A percentile compares a stretch with the other conserved stretches of the same genome.
These are phyloP conservation scores for Anthoceros angustus DNA, from an alignment of 225 moss, liverwort and hornwort genomes.

Conservation along the genomic window DNA sequence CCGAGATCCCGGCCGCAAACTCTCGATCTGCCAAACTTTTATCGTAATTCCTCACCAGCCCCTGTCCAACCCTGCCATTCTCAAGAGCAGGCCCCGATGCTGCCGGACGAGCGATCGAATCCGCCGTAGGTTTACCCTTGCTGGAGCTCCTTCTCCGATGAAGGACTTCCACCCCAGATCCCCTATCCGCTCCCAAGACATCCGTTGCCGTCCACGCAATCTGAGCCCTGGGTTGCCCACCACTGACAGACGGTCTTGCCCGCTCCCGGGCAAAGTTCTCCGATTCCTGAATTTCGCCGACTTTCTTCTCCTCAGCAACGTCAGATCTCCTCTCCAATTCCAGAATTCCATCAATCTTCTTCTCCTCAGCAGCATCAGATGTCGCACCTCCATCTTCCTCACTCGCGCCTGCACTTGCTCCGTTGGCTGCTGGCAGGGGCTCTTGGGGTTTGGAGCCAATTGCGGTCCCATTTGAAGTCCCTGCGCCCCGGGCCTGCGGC, in stretches of 20 bases:
- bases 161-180: not conserved
- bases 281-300: not conserved
- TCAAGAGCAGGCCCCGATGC: not conserved
- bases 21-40: conserved; percentile 13
- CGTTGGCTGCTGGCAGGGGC: too few species aligned
- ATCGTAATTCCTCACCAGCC: conserved; percentile 5
- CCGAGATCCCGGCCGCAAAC: conserved; percentile 16
- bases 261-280: too few species aligned
- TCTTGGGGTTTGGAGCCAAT: not conserved
- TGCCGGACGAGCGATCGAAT: conserved; percentile 1
- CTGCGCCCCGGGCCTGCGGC: too few species aligned
- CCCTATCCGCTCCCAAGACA: too few species aligned
- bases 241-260: too few species aligned
- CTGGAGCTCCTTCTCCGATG: not conserved
- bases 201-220: not conserved
- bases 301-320: not conserved
- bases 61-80: conserved; percentile 1
- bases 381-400: not conserved
- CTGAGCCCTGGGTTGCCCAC: not conserved
- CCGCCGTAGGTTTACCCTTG: not conserved
- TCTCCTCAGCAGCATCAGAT: not conserved
- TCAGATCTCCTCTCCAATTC: not conserved
- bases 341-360: not conserved
- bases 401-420: not conserved
- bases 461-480: not conserved